Evolutionary conservation across 2,329 filamentous ascomycete species (phyloP).

Genomic region (Colletotrichum trifolii): DNA sequence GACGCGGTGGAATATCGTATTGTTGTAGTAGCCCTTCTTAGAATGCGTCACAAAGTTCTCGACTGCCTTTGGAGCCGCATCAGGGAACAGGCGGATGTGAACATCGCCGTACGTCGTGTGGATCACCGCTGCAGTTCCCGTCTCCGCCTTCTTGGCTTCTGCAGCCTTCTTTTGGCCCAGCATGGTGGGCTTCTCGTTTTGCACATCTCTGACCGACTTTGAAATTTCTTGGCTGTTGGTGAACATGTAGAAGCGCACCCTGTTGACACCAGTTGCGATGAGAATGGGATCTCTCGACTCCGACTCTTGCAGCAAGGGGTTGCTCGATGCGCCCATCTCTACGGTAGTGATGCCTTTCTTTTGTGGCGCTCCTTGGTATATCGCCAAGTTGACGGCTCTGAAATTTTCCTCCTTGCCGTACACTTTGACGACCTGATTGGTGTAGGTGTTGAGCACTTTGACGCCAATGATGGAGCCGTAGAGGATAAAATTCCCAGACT

Average conservation of each 20-base stretch:
- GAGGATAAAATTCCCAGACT: constrained; percentile 93
- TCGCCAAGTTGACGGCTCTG: constrained; percentile 80
- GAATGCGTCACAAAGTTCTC: constrained; percentile 98
- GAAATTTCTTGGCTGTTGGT: constrained; percentile 87
- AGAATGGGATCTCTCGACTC: constrained; percentile 92
- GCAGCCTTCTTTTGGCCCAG: constrained; percentile 67
- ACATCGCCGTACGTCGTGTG: constrained; percentile 97
- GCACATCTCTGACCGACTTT: constrained; percentile 87
- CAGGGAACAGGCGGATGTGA: constrained; percentile 90
- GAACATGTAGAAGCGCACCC: constrained; percentile 97
- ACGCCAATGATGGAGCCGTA: constrained; percentile 93
- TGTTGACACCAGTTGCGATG: constrained; percentile 83
- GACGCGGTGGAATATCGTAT: constrained; percentile 95
- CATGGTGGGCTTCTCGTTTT: constrained; percentile 90
- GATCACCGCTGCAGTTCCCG: constrained; percentile 82
- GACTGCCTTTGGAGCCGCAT: constrained; percentile 91
- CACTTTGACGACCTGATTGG: constrained; percentile 89
- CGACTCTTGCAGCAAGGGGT: constrained; percentile 91
- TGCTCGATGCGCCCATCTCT: constrained; percentile 95
- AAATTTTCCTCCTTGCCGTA: constrained; percentile 93
- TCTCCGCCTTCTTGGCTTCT: constrained; percentile 73
- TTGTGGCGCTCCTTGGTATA: constrained; percentile 96
- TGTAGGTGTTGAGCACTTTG: constrained; percentile 96
- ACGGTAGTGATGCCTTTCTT: constrained; percentile 94
- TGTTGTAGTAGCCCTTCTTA: constrained; percentile 93